Percentiles rank a stretch among this genome's conserved stretches.
Conservation (phyloP, 2,329 filamentous ascomycete genomes). For the Aspergillus sergii region DNA sequence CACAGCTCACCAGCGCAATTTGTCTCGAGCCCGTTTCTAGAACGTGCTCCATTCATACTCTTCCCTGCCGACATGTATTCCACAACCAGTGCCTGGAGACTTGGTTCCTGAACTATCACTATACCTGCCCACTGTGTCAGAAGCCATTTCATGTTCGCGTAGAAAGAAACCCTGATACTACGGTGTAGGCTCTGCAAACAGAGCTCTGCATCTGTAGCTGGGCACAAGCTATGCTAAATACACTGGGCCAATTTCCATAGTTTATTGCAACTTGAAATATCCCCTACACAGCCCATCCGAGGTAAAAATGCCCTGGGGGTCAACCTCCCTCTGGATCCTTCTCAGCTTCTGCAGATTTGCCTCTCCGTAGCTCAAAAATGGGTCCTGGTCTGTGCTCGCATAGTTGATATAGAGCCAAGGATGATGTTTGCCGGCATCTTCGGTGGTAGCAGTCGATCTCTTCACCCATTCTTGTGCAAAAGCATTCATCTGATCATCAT, state of each 20-base stretch:
- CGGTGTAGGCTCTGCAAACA: background rate
- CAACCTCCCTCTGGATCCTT: background rate
- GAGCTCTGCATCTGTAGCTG: too few relatives aligned
- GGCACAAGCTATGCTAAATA: background rate
- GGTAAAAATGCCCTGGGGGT: background rate
- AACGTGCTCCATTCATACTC: constrained; percentile 8
- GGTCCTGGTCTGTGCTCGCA: background rate
- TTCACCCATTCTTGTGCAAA: background rate
- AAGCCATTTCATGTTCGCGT: background rate
- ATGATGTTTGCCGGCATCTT: background rate
- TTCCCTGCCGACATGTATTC: constrained; percentile 10
- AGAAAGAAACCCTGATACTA: background rate
- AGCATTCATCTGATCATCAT: background rate
- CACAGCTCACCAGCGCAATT: constrained; percentile 2
- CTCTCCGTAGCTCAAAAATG: background rate
- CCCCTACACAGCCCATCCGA: background rate
- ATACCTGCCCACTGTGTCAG: constrained; percentile 9
- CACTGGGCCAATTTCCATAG: background rate
- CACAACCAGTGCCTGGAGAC: constrained; percentile 6
- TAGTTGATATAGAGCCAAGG: background rate
- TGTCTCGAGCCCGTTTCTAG: constrained; percentile 11
- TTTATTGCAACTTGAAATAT: background rate
- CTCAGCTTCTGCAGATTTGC: background rate
- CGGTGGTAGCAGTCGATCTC: background rate
- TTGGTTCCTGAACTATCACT: constrained; percentile 8